phyloP scores from a whole-genome alignment of 2,329 filamentous ascomycete genomes.

The Neocucurbitaria cava region DNA sequence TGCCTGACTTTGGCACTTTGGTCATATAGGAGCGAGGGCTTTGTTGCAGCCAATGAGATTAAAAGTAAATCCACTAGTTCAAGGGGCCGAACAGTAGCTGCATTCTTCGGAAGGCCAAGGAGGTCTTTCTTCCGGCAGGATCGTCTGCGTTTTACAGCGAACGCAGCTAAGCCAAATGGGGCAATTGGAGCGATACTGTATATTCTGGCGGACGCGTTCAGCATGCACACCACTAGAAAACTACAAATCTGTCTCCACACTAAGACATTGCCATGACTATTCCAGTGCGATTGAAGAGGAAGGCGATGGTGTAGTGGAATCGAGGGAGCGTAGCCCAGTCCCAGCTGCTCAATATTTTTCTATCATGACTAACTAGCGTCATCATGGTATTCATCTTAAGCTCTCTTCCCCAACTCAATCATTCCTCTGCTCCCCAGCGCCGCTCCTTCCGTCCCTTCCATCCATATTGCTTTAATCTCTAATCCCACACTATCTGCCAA shows the following conservation, averaged over 20 bases:
- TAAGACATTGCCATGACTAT: too few species aligned
- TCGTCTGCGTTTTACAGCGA: background rate
- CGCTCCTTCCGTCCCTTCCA: conserved; percentile 15
- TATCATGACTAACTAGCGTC: too few species aligned
- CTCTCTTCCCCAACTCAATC: background rate
- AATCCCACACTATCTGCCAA: conserved; percentile 45
- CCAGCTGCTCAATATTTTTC: too few species aligned
- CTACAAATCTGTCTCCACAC: too few species aligned
- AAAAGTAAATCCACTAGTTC: background rate
- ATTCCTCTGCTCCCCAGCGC: background rate
- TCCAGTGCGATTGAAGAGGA: too few species aligned
- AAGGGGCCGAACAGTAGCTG: background rate
- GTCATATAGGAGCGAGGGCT: background rate
- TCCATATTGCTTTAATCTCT: conserved; percentile 46
- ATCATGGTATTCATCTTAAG: background rate
- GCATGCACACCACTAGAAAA: too few species aligned
- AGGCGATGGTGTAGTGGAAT: too few species aligned
- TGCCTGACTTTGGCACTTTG: background rate
- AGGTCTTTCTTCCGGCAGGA: background rate
- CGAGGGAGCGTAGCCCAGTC: too few species aligned
- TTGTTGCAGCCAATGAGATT: background rate
- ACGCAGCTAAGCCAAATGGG: background rate
- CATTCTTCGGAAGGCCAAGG: background rate
- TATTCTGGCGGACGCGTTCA: too few species aligned
- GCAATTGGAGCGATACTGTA: background rate